A percentile compares a stretch with the other conserved stretches of the same genome.
Conservation (phyloP, 2,329 filamentous ascomycete genomes). For the Ramularia collo-cygni region DNA sequence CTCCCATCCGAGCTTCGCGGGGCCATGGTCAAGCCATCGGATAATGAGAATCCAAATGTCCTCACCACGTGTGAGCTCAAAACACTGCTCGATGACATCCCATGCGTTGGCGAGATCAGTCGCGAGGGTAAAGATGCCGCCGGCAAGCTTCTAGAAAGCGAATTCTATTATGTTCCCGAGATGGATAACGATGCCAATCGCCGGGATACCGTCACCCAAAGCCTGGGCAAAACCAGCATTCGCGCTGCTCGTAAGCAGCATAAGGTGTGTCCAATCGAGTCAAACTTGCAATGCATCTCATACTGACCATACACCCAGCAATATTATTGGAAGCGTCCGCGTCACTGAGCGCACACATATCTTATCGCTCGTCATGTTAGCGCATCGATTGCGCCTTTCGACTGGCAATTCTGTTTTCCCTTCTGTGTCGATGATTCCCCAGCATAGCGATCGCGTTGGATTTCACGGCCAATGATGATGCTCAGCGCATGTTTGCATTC, state of each 20-base stretch:
- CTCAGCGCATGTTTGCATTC: slow-evolving; percentile 6
- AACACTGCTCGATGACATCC: slow-evolving; percentile 62
- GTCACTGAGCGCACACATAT: slow-evolving; percentile 22
- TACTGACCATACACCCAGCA: slow-evolving; percentile 42
- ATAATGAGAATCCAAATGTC: slow-evolving; percentile 22
- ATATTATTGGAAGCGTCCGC: slow-evolving; percentile 65
- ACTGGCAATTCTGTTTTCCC: slow-evolving; percentile 1
- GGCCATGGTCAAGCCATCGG: slow-evolving; percentile 25
- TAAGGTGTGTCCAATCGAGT: slow-evolving; percentile 60
- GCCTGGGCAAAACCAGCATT: slow-evolving; percentile 80
- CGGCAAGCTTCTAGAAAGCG: slow-evolving; percentile 85
- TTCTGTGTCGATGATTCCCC: slow-evolving; percentile 18
- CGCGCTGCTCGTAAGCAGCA: slow-evolving; percentile 90
- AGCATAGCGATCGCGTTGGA: slow-evolving; percentile 20
- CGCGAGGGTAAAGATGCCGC: slow-evolving; percentile 94
- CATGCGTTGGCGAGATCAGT: slow-evolving; percentile 79
- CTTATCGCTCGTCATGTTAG: slow-evolving; percentile 1
- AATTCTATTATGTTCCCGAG: slow-evolving; percentile 95
- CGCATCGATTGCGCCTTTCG: slow-evolving; percentile 1
- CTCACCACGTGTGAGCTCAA: slow-evolving; percentile 60
- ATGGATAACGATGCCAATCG: slow-evolving; percentile 72
- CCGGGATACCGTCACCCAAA: slow-evolving; percentile 74
- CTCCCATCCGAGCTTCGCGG: slow-evolving; percentile 57
- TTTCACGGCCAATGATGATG: slow-evolving; percentile 10
- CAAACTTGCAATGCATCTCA: background rate